Evolutionary conservation across 148 eudicot genomes (phyloP).

Genomic region (Polygonum maritimum): DNA sequence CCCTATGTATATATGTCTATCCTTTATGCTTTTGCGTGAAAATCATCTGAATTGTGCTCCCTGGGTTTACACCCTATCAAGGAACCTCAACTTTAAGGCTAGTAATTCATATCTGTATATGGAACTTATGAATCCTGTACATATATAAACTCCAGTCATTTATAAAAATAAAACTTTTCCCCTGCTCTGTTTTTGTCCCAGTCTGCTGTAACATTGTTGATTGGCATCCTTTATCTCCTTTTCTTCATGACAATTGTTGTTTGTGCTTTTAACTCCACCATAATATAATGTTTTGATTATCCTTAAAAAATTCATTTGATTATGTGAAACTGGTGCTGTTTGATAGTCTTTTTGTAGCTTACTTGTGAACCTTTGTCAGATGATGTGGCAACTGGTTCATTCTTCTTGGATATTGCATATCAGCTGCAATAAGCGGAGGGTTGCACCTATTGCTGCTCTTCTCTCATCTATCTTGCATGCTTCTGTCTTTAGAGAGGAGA

Average conservation of each 20-base stretch:
- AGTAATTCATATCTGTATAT: background rate
- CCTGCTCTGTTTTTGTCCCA: background rate
- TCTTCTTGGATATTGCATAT: slow-evolving; percentile 88
- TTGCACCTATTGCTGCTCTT: slow-evolving; percentile 96
- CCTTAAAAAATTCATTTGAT: background rate
- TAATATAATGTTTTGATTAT: background rate
- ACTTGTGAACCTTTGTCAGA: slow-evolving; percentile 31
- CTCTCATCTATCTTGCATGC: slow-evolving; percentile 81
- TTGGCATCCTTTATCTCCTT: background rate
- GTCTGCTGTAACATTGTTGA: background rate
- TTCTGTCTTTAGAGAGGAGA: slow-evolving; percentile 51
- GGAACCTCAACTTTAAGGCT: too few relatives aligned
- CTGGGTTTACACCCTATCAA: too few relatives aligned
- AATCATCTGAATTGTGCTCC: background rate
- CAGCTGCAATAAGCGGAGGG: slow-evolving; percentile 91
- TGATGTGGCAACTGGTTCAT: slow-evolving; percentile 86
- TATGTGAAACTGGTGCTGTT: background rate
- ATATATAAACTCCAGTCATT: background rate
- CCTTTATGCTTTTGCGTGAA: background rate
- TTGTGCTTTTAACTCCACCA: background rate
- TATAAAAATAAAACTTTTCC: background rate
- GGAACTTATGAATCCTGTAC: background rate
- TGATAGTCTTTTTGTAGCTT: background rate
- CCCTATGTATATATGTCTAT: background rate
- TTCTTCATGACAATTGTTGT: background rate